These are phyloP conservation scores for Cladosporium halotolerans DNA, from an alignment of 2,329 filamentous ascomycete species.

Conservation along the genomic window DNA sequence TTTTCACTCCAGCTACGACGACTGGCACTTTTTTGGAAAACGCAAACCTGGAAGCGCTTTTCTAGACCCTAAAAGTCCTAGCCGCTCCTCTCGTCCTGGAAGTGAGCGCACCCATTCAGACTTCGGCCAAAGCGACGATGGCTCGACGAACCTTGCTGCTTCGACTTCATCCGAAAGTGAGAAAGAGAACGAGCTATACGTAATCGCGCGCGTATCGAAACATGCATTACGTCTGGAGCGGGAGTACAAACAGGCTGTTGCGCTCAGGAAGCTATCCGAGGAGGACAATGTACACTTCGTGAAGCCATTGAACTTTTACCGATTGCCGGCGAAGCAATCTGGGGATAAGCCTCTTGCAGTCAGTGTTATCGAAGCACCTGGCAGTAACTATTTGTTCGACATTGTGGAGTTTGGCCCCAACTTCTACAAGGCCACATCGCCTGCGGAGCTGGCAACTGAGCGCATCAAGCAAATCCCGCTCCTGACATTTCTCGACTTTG, in stretches of 20 bases:
- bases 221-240: constrained; percentile 80
- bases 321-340: constrained; percentile 60
- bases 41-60: constrained; percentile 9
- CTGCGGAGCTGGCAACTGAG: constrained; percentile 13
- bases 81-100: constrained; percentile 16
- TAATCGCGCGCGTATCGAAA: constrained; percentile 76
- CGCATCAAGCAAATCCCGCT: constrained; percentile 35
- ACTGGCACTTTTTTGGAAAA: constrained; percentile 59
- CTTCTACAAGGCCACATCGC: constrained; percentile 31
- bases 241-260: constrained; percentile 73
- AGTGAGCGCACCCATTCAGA: constrained; percentile 24
- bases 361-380: constrained; percentile 73
- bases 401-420: constrained; percentile 70
- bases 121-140: constrained; percentile 23
- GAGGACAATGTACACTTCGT: constrained; percentile 68
- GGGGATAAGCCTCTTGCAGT: constrained; percentile 69
- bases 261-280: constrained; percentile 28
- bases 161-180: constrained; percentile 11
- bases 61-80: background rate
- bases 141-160: background rate
- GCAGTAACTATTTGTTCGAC: constrained; percentile 63
- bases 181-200: constrained; percentile 36
- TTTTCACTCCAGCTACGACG: constrained; percentile 65
- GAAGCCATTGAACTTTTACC: constrained; percentile 71
- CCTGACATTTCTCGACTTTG: constrained; percentile 78